These are phyloP conservation scores for Alisma plantagoaquatica DNA, from an alignment of 106 monocot genomes.

Conservation along the genomic window DNA sequence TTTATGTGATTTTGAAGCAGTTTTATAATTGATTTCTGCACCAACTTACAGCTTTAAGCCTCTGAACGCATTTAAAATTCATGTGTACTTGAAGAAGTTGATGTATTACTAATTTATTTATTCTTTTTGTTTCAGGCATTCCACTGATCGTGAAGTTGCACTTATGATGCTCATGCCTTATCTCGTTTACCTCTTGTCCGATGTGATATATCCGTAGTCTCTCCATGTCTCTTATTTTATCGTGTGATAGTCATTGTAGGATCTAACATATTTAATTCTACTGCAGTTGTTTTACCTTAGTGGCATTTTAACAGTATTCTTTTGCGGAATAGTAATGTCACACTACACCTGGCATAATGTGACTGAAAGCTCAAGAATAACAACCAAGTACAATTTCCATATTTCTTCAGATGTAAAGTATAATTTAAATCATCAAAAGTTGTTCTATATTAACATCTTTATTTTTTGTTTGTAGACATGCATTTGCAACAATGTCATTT, in stretches of 20 bases:
- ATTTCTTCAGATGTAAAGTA: too few relatives aligned
- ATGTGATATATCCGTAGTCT: too few relatives aligned
- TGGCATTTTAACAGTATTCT: constrained; percentile 95
- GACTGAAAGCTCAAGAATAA: constrained; percentile 94
- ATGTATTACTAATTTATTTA: not conserved
- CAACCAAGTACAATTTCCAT: constrained; percentile 65
- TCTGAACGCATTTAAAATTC: too few relatives aligned
- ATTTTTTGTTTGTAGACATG: constrained; percentile 51
- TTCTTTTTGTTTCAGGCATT: constrained; percentile 36
- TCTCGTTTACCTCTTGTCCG: constrained; percentile 73
- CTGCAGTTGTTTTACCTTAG: constrained; percentile 78
- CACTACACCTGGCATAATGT: constrained; percentile 99
- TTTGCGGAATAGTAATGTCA: constrained; percentile 98
- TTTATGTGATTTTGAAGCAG: too few relatives aligned
- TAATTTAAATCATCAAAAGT: too few relatives aligned
- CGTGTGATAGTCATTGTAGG: too few relatives aligned
- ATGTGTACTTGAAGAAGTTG: too few relatives aligned
- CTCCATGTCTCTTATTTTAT: too few relatives aligned
- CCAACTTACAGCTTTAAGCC: too few relatives aligned
- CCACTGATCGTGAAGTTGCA: constrained; percentile 82
- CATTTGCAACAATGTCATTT: constrained; percentile 94
- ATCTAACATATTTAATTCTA: not conserved
- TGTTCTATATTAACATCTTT: too few relatives aligned
- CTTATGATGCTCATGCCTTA: constrained; percentile 85
- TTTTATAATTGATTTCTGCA: too few relatives aligned